Evolutionary conservation across 192 early-diverging fungal genomes (phyloP), one percentile per base, ranked within the genome.

Genomic region (Umbelopsis vinacea): DNA sequence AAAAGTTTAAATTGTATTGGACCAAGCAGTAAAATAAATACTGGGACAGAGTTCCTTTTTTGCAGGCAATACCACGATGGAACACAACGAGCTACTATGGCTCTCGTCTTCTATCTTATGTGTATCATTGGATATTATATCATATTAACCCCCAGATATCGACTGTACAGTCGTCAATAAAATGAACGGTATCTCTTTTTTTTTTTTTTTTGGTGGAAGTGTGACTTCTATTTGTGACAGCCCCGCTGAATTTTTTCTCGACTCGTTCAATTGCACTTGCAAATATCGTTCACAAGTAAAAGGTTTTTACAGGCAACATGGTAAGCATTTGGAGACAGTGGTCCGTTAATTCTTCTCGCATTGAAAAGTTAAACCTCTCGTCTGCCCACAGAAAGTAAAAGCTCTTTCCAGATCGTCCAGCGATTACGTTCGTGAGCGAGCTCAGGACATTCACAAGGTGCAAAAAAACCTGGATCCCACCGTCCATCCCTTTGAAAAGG

Each of bases 401-500:
- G 92, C 95, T 35, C 88, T 99, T 35, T 93, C 92, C 35, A 90
- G 98, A 14, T 90, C 89, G 66, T 84, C 90, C 6, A 88, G 85
- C 33, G 92, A 95, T 46, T 91, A 89, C 68, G 87, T 88, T 6
- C 94, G 96, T 46, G 91, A 95, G 72, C 88, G 94, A 37, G 84
- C 87, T 17, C 89, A 90, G 53, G 96, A 98, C 76, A 92, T 96
- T 75, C 93, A 94, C 75, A 91, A 90, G 77, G 79, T 93, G 23
- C 94, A 92, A 48, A 85, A 96, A 21, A 99, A 99, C 80, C 79
- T 94, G 17, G 92, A 97, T 79, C 96, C 97, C 4, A 81, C 75
- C 43, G 81, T 95, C 57, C 97, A 99, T 78, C 97, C 97, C 4
- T 97, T 98, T 53, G 96, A 98, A 81, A 87, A 93, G 70, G 95